Evolutionary conservation across 1,284 basidiomycete species (phyloP), one percentile per base, ranked within the genome.

Genomic region (Naganishia albida): DNA sequence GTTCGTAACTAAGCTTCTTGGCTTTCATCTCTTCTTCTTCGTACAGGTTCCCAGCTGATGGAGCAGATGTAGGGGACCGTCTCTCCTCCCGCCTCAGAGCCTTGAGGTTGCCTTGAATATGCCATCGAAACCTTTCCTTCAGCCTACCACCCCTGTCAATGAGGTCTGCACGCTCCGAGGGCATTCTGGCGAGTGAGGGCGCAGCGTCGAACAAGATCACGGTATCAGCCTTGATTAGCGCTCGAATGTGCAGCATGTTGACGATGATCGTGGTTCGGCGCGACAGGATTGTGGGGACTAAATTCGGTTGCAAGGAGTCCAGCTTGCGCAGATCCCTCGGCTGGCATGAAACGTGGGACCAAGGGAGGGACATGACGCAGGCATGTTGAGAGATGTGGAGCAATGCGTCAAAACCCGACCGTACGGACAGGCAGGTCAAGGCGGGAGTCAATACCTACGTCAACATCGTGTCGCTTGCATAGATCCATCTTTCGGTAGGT

Each of bases 311-410:
- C 69, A 93, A 84, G 15, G 91, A 93, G 81, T 98, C 95, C 72
- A 99, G 92, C 82, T 97, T 97, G 65, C 95, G 88, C 48, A 99
- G 83, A 80, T 99, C 95, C 82, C 95, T 89, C 69, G 93, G 90
- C 89, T 97, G 76, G 56, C 6, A 15, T 10, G 15, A 66, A 25
- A 25, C 23, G 40, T 23, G 7, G 1, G 18, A 57, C 13, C 12
- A 2, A 34, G 25, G 15, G 25, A 26, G 18, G 10, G 16, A 39
- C 56, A 55, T 38, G 48, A 28, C 34, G 30, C 18, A 60, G 71
- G 71, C 28, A 20, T 26, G 15, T 3, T 43, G n/a, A 15, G 18
- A 7, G 28, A 28, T 12, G 46, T 1, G 25, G 30, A 50, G 53
- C 57, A 51, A 46, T 55, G 66, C 56, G 67, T 48, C 23, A 66